phyloP scores from a whole-genome alignment of 805 yeast genomes.

The Wickerhamiella musiphila region DNA sequence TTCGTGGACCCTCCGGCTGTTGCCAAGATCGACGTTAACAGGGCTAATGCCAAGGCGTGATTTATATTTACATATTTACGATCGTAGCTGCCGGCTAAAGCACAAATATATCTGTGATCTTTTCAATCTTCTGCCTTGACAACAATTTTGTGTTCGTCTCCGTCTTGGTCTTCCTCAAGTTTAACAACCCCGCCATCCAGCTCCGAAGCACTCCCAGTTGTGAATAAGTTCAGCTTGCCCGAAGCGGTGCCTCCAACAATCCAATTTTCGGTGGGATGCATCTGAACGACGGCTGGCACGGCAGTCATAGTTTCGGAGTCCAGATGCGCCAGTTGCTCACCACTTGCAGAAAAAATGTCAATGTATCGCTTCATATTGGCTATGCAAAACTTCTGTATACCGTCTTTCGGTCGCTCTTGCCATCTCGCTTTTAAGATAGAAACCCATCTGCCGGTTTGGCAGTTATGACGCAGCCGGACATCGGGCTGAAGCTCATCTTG shows the following conservation, averaged over 20 bases:
- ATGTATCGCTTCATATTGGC: constrained; percentile 84
- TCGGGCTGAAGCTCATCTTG: constrained; percentile 34
- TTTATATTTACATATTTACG: neutral
- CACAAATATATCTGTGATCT: no score
- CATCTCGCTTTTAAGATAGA: constrained; percentile 77
- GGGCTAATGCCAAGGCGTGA: constrained; percentile 1
- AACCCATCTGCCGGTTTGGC: constrained; percentile 97
- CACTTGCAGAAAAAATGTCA: constrained; percentile 65
- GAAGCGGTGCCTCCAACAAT: constrained; percentile 86
- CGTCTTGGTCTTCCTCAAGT: no score
- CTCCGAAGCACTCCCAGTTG: neutral
- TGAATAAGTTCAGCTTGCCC: constrained; percentile 59
- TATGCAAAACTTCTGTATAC: constrained; percentile 67
- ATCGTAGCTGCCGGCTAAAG: no score
- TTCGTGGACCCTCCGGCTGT: constrained; percentile 71
- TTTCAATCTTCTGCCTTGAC: no score
- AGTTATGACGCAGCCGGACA: constrained; percentile 61
- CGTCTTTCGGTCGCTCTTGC: constrained; percentile 59
- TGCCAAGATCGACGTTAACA: constrained; percentile 21
- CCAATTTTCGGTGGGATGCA: constrained; percentile 85
- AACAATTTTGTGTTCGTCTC: no score
- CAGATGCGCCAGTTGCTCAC: constrained; percentile 63
- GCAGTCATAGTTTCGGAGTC: constrained; percentile 51
- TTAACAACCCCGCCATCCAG: no score
- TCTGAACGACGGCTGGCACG: constrained; percentile 75